phyloP scores from a whole-genome alignment of 331 rosid genomes.

The Cydonia oblonga region DNA sequence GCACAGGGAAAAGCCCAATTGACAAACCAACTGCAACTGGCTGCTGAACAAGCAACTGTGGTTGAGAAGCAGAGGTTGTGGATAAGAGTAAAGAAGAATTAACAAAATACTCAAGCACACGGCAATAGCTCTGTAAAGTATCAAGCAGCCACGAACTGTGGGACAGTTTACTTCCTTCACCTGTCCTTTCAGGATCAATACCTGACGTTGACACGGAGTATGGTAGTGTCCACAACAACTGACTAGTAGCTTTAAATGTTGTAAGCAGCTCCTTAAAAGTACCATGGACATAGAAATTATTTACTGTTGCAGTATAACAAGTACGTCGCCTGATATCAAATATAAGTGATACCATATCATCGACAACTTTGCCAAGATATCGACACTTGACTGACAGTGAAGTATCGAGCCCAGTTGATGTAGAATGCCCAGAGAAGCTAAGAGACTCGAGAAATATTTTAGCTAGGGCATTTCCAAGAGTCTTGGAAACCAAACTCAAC shows the following conservation, averaged over 20 bases:
- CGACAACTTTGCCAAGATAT: constrained; percentile 91
- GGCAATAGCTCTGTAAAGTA: constrained; percentile 79
- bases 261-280: constrained; percentile 84
- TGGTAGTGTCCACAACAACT: constrained; percentile 79
- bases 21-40: constrained; percentile 95
- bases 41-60: constrained; percentile 91
- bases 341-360: constrained; percentile 78
- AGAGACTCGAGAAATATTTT: constrained; percentile 81
- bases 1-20: constrained; percentile 93
- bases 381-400: constrained; percentile 83
- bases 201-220: constrained; percentile 44
- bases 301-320: constrained; percentile 75
- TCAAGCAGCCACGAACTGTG: constrained; percentile 77
- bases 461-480: constrained; percentile 86
- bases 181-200: constrained; percentile 46
- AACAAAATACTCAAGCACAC: constrained; percentile 84
- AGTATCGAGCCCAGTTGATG: constrained; percentile 48
- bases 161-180: constrained; percentile 56
- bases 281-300: constrained; percentile 88
- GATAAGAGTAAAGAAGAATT: constrained; percentile 82
- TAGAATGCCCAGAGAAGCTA: constrained; percentile 71
- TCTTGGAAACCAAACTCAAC: constrained; percentile 69
- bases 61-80: constrained; percentile 75
- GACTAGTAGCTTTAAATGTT: constrained; percentile 98
- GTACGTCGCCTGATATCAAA: constrained; percentile 82